Evolutionary conservation across 225 moss, liverwort and hornwort species (phyloP).

Genomic region (Physcomitrellopsis africana): DNA sequence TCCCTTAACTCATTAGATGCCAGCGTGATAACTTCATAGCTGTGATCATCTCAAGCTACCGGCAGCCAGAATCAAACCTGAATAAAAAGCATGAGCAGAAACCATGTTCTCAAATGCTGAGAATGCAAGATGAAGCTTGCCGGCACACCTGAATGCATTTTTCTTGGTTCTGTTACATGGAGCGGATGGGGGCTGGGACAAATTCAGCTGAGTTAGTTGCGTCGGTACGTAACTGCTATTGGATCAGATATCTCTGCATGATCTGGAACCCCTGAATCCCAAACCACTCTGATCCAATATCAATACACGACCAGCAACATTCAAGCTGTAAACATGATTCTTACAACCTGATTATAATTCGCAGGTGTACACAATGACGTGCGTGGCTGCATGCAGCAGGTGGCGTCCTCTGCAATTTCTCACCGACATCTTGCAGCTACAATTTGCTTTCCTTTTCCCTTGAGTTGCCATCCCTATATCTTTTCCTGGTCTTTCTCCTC

Average conservation of each 20-base stretch:
- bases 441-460: slow-evolving; percentile 50
- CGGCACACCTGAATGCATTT: slow-evolving; percentile 16
- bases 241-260: too few species aligned
- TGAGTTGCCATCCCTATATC: slow-evolving; percentile 51
- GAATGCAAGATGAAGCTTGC: slow-evolving; percentile 6
- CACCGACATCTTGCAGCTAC: slow-evolving; percentile 43
- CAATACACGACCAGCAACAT: too few species aligned
- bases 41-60: background rate
- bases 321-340: too few species aligned
- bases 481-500: slow-evolving; percentile 49
- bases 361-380: too few species aligned
- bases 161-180: slow-evolving; percentile 26
- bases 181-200: slow-evolving; percentile 11
- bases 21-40: background rate
- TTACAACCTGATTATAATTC: too few species aligned
- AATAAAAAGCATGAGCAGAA: background rate
- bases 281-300: too few species aligned
- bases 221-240: too few species aligned
- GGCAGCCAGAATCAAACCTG: background rate
- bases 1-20: background rate
- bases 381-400: background rate
- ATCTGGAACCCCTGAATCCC: too few species aligned
- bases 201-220: too few species aligned
- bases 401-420: slow-evolving; percentile 37
- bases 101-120: background rate